Base-by-base conservation (phyloP, 106 monocot genomes). In the Dioscorea zingiberensis region DNA sequence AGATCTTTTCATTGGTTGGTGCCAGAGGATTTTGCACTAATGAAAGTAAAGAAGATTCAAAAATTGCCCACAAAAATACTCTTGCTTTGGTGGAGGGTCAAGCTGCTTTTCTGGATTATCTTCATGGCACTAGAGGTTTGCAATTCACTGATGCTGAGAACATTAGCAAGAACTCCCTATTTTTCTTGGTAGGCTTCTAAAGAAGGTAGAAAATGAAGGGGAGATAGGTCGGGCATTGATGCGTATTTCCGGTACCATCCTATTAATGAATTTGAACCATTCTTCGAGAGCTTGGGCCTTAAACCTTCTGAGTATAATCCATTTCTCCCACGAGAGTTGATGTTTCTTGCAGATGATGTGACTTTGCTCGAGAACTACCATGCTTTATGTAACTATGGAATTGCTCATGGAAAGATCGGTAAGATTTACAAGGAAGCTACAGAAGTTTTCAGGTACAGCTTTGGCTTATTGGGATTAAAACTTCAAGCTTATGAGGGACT, bases 231-330 rank as follows among this genome's bases (percentile, higher is more conserved):
- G 61, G 53, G 81, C 76, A 24, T 54, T 88, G 21, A 24, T 26
- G 15, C 67, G 83, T 81, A 76, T 66, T 73, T 88, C 22, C 64
- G 73, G 14, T 88, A 83, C 63, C 78, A 97, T 47, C 88, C 83
- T 0, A 83, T 91, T 21, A 91, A 97, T 66, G 91, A 97, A 56
- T 91, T 84, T 32, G 91, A 97, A 60, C 85, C 85, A 25, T 85
- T 97, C 67, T 77, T 97, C 14, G 91, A 97, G 81, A 91, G 95
- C 71, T 73, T 92, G 21, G 88, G 88, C 22, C 47, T 97, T 69
- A 76, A 74, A 27, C 83, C 76, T 25, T 69, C 71, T 44, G 80
- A 91, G 60, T 71, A 80, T 51, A 63, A 48, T 25, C 32, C 47
- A 3, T 67, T 97, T 15, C 82, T 97, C 60, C 83, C 85, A 17